Evolutionary conservation across 2,329 filamentous ascomycete genomes (phyloP), one percentile per base, ranked within the genome.

Genomic region (Epicoccum sorghinum): DNA sequence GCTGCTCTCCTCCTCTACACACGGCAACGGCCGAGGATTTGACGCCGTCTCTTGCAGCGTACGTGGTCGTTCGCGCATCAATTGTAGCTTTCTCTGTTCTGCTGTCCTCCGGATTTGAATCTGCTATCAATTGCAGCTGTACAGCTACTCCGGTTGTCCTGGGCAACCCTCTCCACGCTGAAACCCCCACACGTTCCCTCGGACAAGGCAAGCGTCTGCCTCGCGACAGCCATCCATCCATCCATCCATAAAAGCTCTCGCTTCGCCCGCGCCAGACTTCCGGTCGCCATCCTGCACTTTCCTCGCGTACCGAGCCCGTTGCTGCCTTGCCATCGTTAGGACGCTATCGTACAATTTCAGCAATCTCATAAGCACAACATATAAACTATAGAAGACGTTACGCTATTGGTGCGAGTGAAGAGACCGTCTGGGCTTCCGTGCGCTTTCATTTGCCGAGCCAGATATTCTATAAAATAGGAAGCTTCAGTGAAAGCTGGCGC

Each of bases 171-270:
- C 58, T 12, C 7, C 46, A 44, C 57, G 44, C 47, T 37, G 36
- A 48, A 45, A 9, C 42, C 56, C 52, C 42, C 44, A 52, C 52
- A 42, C 59, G 45, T 55, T 40, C 38, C 39, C 32, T 36, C 38
- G 38, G 39, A 48, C 44, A 51, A 65, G 58, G 56, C 62, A 62
- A 60, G 61, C 60, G 41, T 59, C 59, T 55, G 61, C 64, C 60
- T 64, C 51, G n/a, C 41, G 32, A 43, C 37, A 46, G 36, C 27
- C 47, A 46, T 36, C 30, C 47, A 46, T 38, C 27, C 47, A 46
- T 36, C 30, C 47, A 40, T 40, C 51, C 43, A 29, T 29, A 29
- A 55, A 27, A 43, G n/a, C 30, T 22, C 8, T 36, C n/a, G 46
- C 41, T 41, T 25, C 42, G 27, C 22, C 42, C 37, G 5, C 37